phyloP scores from a whole-genome alignment of 2,329 filamentous ascomycete genomes.

The Ascochyta koolunga region DNA sequence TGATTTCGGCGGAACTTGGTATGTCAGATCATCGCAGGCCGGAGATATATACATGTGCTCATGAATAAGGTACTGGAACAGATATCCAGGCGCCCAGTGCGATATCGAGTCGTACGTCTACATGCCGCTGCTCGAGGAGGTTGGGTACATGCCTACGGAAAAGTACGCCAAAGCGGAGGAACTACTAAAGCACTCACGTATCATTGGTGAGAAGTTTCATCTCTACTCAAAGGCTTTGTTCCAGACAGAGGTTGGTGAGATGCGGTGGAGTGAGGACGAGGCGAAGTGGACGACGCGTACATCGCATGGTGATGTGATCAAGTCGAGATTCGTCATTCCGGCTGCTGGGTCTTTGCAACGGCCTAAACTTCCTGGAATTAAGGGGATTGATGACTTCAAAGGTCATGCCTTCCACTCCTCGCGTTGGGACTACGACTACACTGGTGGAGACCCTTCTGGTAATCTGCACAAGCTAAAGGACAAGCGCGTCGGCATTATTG shows the following conservation, averaged over 20 bases:
- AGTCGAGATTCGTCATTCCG: slow-evolving; percentile 49
- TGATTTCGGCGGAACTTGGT: slow-evolving; percentile 57
- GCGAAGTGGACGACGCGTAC: slow-evolving; percentile 40
- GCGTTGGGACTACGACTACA: slow-evolving; percentile 36
- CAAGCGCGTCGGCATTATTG: slow-evolving; percentile 45
- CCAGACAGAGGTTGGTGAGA: slow-evolving; percentile 51
- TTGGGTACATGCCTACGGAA: slow-evolving; percentile 60
- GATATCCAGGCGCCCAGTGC: slow-evolving; percentile 34
- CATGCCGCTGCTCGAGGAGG: slow-evolving; percentile 37
- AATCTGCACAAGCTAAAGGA: slow-evolving; percentile 44
- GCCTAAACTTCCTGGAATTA: slow-evolving; percentile 43
- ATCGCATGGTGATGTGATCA: slow-evolving; percentile 34
- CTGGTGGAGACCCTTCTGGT: slow-evolving; percentile 29
- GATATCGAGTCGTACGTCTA: slow-evolving; percentile 41
- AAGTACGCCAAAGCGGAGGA: slow-evolving; percentile 55
- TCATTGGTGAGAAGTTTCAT: slow-evolving; percentile 53
- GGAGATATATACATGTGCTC: neutral
- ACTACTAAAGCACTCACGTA: slow-evolving; percentile 54
- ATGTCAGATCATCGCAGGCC: neutral
- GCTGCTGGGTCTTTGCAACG: slow-evolving; percentile 53
- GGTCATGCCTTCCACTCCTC: slow-evolving; percentile 40
- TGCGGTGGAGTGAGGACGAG: slow-evolving; percentile 56
- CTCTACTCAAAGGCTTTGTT: slow-evolving; percentile 55
- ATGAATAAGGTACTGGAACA: slow-evolving; percentile 51
- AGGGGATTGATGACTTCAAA: slow-evolving; percentile 29